Percentiles rank a stretch among this genome's conserved stretches.
These are phyloP conservation scores for Sarcodon aspratus DNA, from an alignment of 768 basidiomycete genomes.

Conservation along the genomic window DNA sequence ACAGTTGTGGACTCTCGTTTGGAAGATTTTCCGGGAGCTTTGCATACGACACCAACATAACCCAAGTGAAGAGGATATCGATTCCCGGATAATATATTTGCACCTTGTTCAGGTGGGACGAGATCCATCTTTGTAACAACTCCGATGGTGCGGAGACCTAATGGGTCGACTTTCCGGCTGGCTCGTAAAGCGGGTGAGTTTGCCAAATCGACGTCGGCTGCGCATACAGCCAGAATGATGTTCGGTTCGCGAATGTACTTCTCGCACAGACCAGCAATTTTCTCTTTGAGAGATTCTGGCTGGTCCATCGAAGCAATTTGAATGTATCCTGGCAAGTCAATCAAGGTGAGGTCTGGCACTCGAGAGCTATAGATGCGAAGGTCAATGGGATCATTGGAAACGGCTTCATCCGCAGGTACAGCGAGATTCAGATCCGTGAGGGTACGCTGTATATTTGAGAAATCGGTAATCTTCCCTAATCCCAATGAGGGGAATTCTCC, in stretches of 20 bases:
- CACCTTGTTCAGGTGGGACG: slow-evolving; percentile 78
- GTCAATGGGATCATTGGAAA: slow-evolving; percentile 93
- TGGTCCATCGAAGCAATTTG: slow-evolving; percentile 94
- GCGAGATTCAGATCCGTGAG: slow-evolving; percentile 93
- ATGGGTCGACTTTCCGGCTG: slow-evolving; percentile 86
- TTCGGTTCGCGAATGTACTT: slow-evolving; percentile 99
- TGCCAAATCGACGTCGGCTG: slow-evolving; percentile 96
- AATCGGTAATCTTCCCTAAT: slow-evolving; percentile 83
- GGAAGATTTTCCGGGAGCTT: slow-evolving; percentile 49
- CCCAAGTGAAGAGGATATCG: slow-evolving; percentile 96
- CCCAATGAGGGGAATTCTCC: slow-evolving; percentile 92
- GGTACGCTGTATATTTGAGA: slow-evolving; percentile 83
- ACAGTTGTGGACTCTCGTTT: slow-evolving; percentile 36
- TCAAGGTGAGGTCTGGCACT: slow-evolving; percentile 94
- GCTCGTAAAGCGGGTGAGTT: slow-evolving; percentile 94
- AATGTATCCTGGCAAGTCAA: slow-evolving; percentile 95
- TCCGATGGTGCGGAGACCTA: slow-evolving; percentile 92
- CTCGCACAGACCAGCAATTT: slow-evolving; percentile 82
- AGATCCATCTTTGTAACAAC: slow-evolving; percentile 99
- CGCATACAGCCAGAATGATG: slow-evolving; percentile 96
- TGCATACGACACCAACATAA: slow-evolving; percentile 94
- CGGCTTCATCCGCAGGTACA: slow-evolving; percentile 80
- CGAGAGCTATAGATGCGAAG: slow-evolving; percentile 92
- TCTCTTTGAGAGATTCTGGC: slow-evolving; percentile 88
- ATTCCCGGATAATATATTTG: slow-evolving; percentile 72